Evolutionary conservation across 495 filamentous ascomycete species (phyloP).

Genomic region (Glonium stellatum): DNA sequence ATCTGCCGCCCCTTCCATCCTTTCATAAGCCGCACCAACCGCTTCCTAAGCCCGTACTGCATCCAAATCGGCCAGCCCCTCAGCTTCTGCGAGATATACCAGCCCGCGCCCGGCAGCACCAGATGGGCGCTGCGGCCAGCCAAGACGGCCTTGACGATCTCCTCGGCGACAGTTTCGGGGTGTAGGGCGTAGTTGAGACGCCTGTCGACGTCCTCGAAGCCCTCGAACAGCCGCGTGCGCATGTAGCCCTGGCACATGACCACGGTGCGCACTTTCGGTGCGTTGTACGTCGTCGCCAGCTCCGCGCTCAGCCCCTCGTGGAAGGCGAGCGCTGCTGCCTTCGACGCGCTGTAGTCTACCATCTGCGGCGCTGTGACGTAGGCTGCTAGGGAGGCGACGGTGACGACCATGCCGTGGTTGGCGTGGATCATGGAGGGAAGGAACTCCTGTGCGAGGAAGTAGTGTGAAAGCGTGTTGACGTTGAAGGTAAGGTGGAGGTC

Average conservation of each 20-base stretch:
- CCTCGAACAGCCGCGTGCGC: conserved; percentile 54
- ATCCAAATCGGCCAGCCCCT: conserved; percentile 42
- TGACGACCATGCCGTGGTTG: conserved; percentile 72
- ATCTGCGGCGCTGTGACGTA: conserved; percentile 56
- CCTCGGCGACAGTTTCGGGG: conserved; percentile 59
- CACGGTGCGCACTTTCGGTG: conserved; percentile 57
- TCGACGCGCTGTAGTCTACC: conserved; percentile 61
- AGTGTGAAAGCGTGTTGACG: conserved; percentile 66
- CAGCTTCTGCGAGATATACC: conserved; percentile 33
- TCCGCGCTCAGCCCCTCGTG: conserved; percentile 65
- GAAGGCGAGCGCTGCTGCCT: conserved; percentile 60
- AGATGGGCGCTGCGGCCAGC: conserved; percentile 52
- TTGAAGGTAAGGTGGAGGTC: conserved; percentile 60
- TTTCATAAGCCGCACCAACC: conserved; percentile 24
- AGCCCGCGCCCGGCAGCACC: conserved; percentile 42
- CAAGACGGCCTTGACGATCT: conserved; percentile 53
- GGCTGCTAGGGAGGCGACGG: conserved; percentile 57
- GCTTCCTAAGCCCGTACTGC: conserved; percentile 33
- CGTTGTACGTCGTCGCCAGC: conserved; percentile 53
- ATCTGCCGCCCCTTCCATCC: conserved; percentile 27
- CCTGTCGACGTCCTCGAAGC: conserved; percentile 47
- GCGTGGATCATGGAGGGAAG: conserved; percentile 54
- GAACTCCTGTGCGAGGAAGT: conserved; percentile 58
- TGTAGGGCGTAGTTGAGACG: conserved; percentile 52
- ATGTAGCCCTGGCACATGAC: conserved; percentile 60